Evolutionary conservation across 352 stramenopile species (phyloP).

Genomic region (Globisporangium irregulare): DNA sequence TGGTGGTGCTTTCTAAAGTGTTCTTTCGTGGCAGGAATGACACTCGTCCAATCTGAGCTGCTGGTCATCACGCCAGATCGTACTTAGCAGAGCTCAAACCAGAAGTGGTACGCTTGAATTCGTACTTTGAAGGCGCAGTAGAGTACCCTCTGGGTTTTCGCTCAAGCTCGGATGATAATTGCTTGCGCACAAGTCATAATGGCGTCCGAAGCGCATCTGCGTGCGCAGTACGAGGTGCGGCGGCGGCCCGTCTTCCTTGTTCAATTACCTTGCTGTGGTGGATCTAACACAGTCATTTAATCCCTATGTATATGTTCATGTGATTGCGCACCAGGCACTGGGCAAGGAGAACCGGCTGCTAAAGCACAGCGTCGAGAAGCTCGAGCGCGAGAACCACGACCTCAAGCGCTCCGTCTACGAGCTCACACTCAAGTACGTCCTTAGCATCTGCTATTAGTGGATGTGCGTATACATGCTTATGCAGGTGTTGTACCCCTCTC

Average conservation of each 20-base stretch:
- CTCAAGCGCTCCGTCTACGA: slow-evolving; percentile 91
- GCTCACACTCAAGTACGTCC: slow-evolving; percentile 78
- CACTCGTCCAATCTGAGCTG: slow-evolving; percentile 10
- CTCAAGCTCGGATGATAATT: background rate
- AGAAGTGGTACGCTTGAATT: background rate
- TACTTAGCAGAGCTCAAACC: background rate
- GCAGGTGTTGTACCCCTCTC: background rate
- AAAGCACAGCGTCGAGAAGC: slow-evolving; percentile 75
- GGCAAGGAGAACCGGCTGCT: slow-evolving; percentile 87
- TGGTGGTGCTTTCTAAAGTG: background rate
- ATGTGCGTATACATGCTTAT: background rate
- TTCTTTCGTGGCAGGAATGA: background rate
- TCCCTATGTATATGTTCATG: background rate
- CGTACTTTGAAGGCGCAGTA: slow-evolving; percentile 1
- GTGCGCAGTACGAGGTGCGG: slow-evolving; percentile 79
- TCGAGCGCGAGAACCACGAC: slow-evolving; percentile 87
- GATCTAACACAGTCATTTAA: background rate
- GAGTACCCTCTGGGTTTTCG: background rate
- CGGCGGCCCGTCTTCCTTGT: no score
- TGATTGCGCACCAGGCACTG: slow-evolving; percentile 34
- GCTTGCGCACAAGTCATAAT: slow-evolving; percentile 26
- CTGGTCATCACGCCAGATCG: background rate
- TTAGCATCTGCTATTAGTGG: background rate
- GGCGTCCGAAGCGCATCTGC: slow-evolving; percentile 79
- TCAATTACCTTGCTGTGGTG: background rate